phyloP scores from a whole-genome alignment of 805 yeast genomes.

The Brettanomyces custersianus region DNA sequence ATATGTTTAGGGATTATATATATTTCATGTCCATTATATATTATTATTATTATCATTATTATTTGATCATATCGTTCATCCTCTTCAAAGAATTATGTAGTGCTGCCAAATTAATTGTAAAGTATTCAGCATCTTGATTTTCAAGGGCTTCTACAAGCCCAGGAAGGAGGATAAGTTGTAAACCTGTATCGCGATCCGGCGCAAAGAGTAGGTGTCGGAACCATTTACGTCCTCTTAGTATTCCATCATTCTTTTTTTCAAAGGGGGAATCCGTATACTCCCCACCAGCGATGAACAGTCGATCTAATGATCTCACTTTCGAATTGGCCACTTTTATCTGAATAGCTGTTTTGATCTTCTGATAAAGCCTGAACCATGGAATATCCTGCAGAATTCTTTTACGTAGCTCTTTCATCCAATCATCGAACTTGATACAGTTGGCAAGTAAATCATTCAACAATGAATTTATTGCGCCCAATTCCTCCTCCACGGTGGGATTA shows the following conservation, averaged over 20 bases:
- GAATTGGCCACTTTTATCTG: conserved; percentile 46
- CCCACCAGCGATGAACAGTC: conserved; percentile 34
- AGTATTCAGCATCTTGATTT: conserved; percentile 33
- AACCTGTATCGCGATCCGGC: conserved; percentile 45
- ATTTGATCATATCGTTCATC: not conserved
- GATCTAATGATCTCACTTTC: conserved; percentile 45
- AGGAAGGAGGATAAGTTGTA: conserved; percentile 45
- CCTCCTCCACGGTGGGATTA: conserved; percentile 22
- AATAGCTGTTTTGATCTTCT: conserved; percentile 51
- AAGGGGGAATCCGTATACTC: conserved; percentile 2
- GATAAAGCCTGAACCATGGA: conserved; percentile 65
- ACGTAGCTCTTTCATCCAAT: conserved; percentile 29
- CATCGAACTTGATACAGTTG: conserved; percentile 14
- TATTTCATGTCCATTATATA: not conserved
- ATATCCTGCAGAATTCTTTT: conserved; percentile 50
- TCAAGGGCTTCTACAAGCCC: conserved; percentile 45
- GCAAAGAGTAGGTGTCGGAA: conserved; percentile 58
- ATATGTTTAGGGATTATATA: too few relatives aligned
- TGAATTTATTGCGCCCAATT: conserved; percentile 24
- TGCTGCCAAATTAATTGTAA: conserved; percentile 10
- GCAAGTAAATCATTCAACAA: conserved; percentile 7
- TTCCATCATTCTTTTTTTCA: conserved; percentile 23
- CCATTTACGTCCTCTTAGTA: conserved; percentile 45
- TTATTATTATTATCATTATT: not conserved
- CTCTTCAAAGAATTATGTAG: conserved; percentile 1